Base-by-base conservation (phyloP, 805 yeast genomes). In the Cyberlindnera americana region DNA sequence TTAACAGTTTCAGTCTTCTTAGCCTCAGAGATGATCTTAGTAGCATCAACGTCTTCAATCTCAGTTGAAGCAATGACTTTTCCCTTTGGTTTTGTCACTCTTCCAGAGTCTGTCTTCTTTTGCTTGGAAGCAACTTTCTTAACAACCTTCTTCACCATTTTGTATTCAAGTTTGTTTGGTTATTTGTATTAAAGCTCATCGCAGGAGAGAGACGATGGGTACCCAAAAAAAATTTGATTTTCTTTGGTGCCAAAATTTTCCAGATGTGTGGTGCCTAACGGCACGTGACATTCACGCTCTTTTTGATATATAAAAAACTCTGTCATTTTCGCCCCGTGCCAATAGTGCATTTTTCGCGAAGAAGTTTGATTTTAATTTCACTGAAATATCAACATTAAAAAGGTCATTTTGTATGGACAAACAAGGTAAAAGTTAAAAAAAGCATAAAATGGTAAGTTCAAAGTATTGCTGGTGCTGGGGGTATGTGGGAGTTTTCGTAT, bases 21-120 rank as follows among this genome's bases (percentile, higher is more conserved):
- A 10, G 39, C 27, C 22, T 33, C 23, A 28, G 40, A 37, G 16
- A 27, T 43, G 18, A 38, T 30, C 34, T 43, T 29, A n/a, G 34
- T 27, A 12, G 38, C 44, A 27, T 36, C 43, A 27, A 46, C 46
- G 28, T 43, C 43, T 37, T 51, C 56, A 28, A 49, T 42, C 10
- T 29, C 47, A 9, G 46, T 17, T 17, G 53, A 57, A 27, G 47
- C 45, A 18, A 57, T 60, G 13, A 57, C 46, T 36, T 57, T 57
- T 5, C 63, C 63, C 40, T 46, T 50, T 33, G 58, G 56, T 33
- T 55, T 53, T 19, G 43, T 41, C 46, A 54, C 22, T 8, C 24
- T 23, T 50, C 47, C 27, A 26, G 39, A 19, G 19, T 9, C 26
- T 6, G 26, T 8, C 26, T 19, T 29, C 24, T 14, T 31, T 12